Base-by-base conservation (phyloP, 2,329 filamentous ascomycete genomes). In the Nemania diffusa region DNA sequence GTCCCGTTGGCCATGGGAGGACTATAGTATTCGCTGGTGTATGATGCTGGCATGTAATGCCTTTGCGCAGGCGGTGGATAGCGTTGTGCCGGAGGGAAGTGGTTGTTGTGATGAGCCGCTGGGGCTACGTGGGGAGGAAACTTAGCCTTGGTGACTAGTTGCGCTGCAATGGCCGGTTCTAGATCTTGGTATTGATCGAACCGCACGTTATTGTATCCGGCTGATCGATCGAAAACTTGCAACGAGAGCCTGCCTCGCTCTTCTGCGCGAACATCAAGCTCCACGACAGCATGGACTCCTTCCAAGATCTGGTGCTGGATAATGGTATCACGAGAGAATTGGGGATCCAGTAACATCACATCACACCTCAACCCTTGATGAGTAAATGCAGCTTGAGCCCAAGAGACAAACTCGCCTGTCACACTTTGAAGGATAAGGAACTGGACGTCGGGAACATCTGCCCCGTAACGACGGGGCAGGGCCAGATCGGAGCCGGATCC, bases 161-260 rank as follows among this genome's bases (percentile, higher is more conserved):
- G 92, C 17, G 92, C 92, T 3, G 92, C 93, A 52, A 94, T 89
- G 5, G 83, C 79, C 0, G 94, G 92, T 40, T 97, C 91, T 1
- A 97, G 85, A 73, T 94, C 90, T 64, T 91, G 88, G 77, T 98
- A 98, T 77, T 97, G 91, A 73, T 97, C 92, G 77, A 93, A 97
- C 50, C 90, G 88, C 66, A 97, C 90, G 71, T 92, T 94, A 73
- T 88, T 88, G 20, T 84, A 83, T n/a, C 92, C 92, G 9, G 84
- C 86, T 46, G 88, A 91, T 27, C 94, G 90, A 79, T 97, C 92
- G 75, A 97, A 97, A 5, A 97, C 88, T 73, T 95, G 92, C 2
- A 97, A 82, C 0, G 92, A 88, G 57, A 98, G 91, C 76, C 91
- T 94, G 70, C 90, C 89, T 1, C 86, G 86, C 37, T 85, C 83